Evolutionary conservation across 2,329 filamentous ascomycete species (phyloP).

Genomic region (Diaporthe humulicola): DNA sequence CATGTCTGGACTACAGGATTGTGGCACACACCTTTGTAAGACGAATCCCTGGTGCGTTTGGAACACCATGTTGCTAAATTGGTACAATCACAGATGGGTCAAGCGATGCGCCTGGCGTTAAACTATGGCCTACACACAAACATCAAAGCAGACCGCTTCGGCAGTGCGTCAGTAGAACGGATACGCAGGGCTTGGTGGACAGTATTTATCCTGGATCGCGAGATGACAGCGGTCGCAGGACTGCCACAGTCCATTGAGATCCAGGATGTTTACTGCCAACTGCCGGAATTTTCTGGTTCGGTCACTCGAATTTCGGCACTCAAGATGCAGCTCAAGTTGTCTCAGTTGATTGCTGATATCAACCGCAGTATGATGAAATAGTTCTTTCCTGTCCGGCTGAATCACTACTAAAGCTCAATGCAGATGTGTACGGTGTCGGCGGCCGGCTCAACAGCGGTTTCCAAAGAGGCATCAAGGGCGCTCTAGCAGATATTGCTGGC

Average conservation of each 20-base stretch:
- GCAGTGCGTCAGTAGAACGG: slow-evolving; percentile 56
- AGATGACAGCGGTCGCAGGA: slow-evolving; percentile 67
- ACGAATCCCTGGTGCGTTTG: background rate
- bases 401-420: background rate
- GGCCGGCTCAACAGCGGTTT: slow-evolving; percentile 50
- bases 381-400: too few species aligned
- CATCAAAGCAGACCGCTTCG: slow-evolving; percentile 59
- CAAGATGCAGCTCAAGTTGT: slow-evolving; percentile 51
- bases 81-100: slow-evolving; percentile 55
- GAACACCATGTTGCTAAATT: background rate
- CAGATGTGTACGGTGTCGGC: slow-evolving; percentile 49
- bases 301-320: slow-evolving; percentile 46
- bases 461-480: slow-evolving; percentile 48
- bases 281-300: slow-evolving; percentile 49
- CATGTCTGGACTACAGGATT: slow-evolving; percentile 12
- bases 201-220: slow-evolving; percentile 63
- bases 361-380: slow-evolving; percentile 44
- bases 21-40: slow-evolving; percentile 23
- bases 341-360: slow-evolving; percentile 48
- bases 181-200: slow-evolving; percentile 68
- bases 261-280: slow-evolving; percentile 61
- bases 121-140: slow-evolving; percentile 65
- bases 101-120: slow-evolving; percentile 64
- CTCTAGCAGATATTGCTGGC: slow-evolving; percentile 47
- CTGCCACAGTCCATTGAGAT: slow-evolving; percentile 62